Evolutionary conservation across 176 grass and related monocot genomes (phyloP), one percentile per base, ranked within the genome.

Genomic region (Carex myosuroides): DNA sequence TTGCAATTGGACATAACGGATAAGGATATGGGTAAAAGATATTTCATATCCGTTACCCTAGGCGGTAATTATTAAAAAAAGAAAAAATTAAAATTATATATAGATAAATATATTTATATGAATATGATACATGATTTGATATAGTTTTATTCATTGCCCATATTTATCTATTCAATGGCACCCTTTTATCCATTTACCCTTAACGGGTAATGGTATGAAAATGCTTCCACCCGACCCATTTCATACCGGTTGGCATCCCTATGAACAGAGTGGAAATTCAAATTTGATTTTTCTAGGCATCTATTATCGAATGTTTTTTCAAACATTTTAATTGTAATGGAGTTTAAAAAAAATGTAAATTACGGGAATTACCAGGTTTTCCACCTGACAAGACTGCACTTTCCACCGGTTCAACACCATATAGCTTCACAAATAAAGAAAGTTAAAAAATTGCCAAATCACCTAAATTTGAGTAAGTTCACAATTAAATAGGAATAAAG

Each of bases 341-440:
- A 52, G n/a, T 14, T 5, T 13, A 13, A 46, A 68, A 44, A 13
- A 80, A 26, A 21, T 50, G 41, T 54, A 71, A 65, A 69, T 33
- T 24, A 78, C 9, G 24, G 41, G 16, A 87, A 30, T 80, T 85
- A 97, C 94, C 94, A 88, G 95, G 90, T 86, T 94, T 91, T 80
- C 92, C 95, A 64, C 95, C 95, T 79, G 85, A 85, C 65, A 98
- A 84, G 41, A 98, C 32, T 74, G 95, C 90, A 84, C 95, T 98
- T 90, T 98, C 95, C 21, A 30, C 64, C 22, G 95, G 95, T 50
- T 98, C 95, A 62, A 98, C 91, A 41, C 92, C 95, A 83, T 93
- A 94, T 48, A 98, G 67, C 95, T 98, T 60, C 61, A 56, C 8
- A 64, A 83, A 64, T 61, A 12, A 61, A 86, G 5, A 78, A 80